Percentiles rank a stretch among this genome's conserved stretches.
These are phyloP conservation scores for Cyclotella atomus DNA, from an alignment of 108 stramenopile genomes.

Conservation along the genomic window DNA sequence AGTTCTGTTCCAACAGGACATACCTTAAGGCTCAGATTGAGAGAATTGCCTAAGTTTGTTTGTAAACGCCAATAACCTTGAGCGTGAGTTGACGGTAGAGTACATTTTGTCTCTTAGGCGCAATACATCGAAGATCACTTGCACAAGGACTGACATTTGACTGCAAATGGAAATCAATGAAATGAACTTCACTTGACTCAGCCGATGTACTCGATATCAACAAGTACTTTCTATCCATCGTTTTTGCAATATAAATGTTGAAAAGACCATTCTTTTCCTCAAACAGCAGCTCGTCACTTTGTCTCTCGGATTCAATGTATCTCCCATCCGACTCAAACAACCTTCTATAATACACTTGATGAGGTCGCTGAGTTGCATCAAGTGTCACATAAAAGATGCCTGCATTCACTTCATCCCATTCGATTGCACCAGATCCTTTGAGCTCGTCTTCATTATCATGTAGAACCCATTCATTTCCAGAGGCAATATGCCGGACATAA, in stretches of 20 bases:
- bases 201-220: constrained; percentile 62
- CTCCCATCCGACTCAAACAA: constrained; percentile 26
- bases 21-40: constrained; percentile 79
- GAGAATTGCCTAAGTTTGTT: constrained; percentile 60
- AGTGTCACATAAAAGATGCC: constrained; percentile 87
- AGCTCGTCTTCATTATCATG: constrained; percentile 42
- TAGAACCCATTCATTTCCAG: constrained; percentile 58
- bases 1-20: constrained; percentile 55
- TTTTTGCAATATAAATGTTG: constrained; percentile 62
- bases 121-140: constrained; percentile 62
- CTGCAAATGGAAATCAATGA: constrained; percentile 38
- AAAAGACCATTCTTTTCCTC: no score
- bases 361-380: constrained; percentile 82
- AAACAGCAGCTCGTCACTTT: constrained; percentile 72
- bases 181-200: constrained; percentile 88
- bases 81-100: constrained; percentile 68
- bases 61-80: constrained; percentile 69
- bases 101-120: constrained; percentile 61
- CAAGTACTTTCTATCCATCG: constrained; percentile 64
- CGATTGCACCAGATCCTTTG: constrained; percentile 66
- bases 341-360: constrained; percentile 61
- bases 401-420: constrained; percentile 83
- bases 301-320: constrained; percentile 67
- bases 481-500: constrained; percentile 72
- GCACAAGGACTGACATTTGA: background rate